Evolutionary conservation across 2,329 filamentous ascomycete species (phyloP), one percentile per base, ranked within the genome.

Genomic region (Clonostachys chloroleuca): DNA sequence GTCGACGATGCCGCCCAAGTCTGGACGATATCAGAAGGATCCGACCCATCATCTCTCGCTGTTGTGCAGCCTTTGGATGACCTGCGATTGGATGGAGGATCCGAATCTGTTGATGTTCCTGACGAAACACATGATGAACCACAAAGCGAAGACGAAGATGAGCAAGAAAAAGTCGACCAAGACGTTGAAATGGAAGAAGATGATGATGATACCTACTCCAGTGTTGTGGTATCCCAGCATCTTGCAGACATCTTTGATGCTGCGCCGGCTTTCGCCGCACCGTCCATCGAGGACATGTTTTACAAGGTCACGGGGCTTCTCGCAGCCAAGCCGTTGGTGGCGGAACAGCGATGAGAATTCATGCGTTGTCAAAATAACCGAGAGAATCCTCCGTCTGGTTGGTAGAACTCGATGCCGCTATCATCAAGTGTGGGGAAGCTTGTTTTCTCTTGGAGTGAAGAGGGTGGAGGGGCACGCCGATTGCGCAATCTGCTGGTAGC

Each of bases 1-100:
- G 66, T 96, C 6, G 90, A 95, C 61, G 77, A 85, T n/a, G 75
- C 81, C 1, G 89, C 89, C 13, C 85, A 88, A 57, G 73, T 95
- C 37, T 83, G 82, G 68, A 79, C 78, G 30, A 60, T 83, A 35
- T 72, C 74, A 36, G 80, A 86, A 59, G 78, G 78, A 56, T 78
- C 79, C 34, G 74, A 80, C 48, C 73, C 79, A 33, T 69, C 72
- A 4, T 68, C 75, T 3, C 64, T 79, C 2, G 65, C 72, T 5
- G 68, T 81, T 20, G 77, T 77, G 5, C 77, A 78, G 56, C 75
- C 80, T 13, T 69, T 83, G 34, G 72, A 74, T 20, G 77, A 80
- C 40, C 67, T 83, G 42, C 68, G 69, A 41, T 69, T 83, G 18
- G 70, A 78, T 16, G 55, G 61, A 3, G 52, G 5, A 52, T 55